phyloP scores from a whole-genome alignment of 371 early-diverging fungal species.

The Chytridium lagenaria region DNA sequence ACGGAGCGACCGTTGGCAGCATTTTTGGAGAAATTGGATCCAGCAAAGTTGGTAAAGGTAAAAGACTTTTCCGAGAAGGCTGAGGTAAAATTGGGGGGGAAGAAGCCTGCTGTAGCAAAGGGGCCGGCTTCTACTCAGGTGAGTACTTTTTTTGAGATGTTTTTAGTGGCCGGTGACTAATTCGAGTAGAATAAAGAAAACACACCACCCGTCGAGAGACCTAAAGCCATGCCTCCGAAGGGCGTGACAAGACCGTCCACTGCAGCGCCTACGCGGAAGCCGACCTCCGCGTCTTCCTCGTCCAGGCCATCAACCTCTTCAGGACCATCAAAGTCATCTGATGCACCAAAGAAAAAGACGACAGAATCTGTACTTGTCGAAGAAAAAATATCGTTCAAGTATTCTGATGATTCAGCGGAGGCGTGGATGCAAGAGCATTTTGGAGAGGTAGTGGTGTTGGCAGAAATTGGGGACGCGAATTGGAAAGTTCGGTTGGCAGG shows the following conservation, averaged over 20 bases:
- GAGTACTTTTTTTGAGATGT: too few relatives aligned
- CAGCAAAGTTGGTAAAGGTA: slow-evolving; percentile 84
- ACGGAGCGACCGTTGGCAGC: slow-evolving; percentile 76
- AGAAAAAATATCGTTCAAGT: slow-evolving; percentile 72
- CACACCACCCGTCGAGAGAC: neutral
- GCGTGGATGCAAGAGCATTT: slow-evolving; percentile 54
- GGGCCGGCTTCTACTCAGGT: too few relatives aligned
- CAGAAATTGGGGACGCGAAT: slow-evolving; percentile 68
- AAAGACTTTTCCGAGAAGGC: slow-evolving; percentile 86
- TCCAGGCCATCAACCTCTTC: neutral
- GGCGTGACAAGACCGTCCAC: too few relatives aligned
- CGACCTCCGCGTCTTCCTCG: neutral
- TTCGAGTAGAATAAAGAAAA: slow-evolving; percentile 12
- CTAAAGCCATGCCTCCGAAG: neutral
- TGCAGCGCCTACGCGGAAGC: neutral
- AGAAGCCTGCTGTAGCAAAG: slow-evolving; percentile 43
- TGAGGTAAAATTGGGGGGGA: slow-evolving; percentile 46
- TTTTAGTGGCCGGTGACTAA: too few relatives aligned
- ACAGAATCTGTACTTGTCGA: slow-evolving; percentile 55
- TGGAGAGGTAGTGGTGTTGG: slow-evolving; percentile 40
- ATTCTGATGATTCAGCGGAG: slow-evolving; percentile 59
- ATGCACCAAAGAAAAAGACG: slow-evolving; percentile 49
- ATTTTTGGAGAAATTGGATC: slow-evolving; percentile 84
- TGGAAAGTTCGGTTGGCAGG: slow-evolving; percentile 91
- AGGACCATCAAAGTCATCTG: slow-evolving; percentile 29